phyloP scores from a whole-genome alignment of 148 eudicot species.

The Diospyros kaki region DNA sequence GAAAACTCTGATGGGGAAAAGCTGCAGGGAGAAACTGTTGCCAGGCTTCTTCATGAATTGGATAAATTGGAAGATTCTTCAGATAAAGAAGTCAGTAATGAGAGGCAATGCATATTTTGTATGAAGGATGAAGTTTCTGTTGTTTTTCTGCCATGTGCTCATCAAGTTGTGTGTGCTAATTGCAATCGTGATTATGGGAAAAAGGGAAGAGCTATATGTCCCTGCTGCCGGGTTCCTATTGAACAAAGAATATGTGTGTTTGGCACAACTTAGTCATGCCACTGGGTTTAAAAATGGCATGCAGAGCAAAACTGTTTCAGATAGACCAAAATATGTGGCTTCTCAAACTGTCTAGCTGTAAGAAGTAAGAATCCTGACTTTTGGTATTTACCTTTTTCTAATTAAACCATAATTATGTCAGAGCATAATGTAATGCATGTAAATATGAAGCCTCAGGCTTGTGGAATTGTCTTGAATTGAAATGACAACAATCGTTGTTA shows the following conservation, averaged over 20 bases:
- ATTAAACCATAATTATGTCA: not conserved
- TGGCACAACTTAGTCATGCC: slow-evolving; percentile 58
- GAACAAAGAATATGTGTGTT: slow-evolving; percentile 85
- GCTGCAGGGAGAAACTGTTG: slow-evolving; percentile 52
- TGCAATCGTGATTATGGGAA: slow-evolving; percentile 79
- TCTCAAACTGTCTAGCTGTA: no score
- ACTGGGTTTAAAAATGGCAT: not conserved
- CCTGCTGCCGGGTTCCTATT: slow-evolving; percentile 69
- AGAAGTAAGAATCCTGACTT: not conserved
- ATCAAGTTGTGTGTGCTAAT: slow-evolving; percentile 77
- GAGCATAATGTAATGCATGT: slow-evolving; percentile 10
- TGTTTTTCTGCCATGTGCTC: slow-evolving; percentile 93
- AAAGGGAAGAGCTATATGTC: slow-evolving; percentile 81
- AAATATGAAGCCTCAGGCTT: slow-evolving; percentile 26
- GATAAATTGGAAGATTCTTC: slow-evolving; percentile 50
- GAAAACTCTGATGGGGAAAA: slow-evolving; percentile 33
- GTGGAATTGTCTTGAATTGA: slow-evolving; percentile 2
- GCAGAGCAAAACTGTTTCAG: not conserved
- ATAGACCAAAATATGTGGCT: not conserved
- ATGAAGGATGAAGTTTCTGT: slow-evolving; percentile 92
- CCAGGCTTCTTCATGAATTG: slow-evolving; percentile 54
- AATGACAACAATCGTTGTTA: not conserved
- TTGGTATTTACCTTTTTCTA: not conserved
- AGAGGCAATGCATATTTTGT: slow-evolving; percentile 76
- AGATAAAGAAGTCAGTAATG: slow-evolving; percentile 36